Base-by-base conservation (phyloP, 164 flowering plant species). In the Macadamia tetraphylla region DNA sequence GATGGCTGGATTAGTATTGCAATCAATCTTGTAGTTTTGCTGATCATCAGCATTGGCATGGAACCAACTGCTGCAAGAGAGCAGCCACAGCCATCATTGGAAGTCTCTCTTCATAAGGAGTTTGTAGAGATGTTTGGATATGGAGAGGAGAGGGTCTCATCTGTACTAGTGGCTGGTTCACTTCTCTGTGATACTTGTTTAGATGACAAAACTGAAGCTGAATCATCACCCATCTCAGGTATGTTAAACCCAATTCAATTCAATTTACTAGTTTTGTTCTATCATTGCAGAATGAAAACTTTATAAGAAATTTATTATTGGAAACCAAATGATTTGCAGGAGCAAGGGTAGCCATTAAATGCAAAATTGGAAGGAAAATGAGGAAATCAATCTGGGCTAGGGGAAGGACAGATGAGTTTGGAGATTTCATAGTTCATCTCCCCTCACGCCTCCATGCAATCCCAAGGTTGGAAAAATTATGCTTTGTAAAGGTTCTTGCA, bases 111-210 rank as follows among this genome's bases (percentile, higher is more conserved):
- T 69, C 74, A 84, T 42, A 79, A 79, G 5, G 88, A 86, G 29
- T 32, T 84, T 73, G 88, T 76, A 62, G 44, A 78, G 15, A 46
- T 83, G 56, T 91, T 93, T 3, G 98, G 98, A 9, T 94, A 94
- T 71, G 98, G 98, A 1, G 93, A 91, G 72, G 91, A 91, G 69
- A 94, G 84, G 82, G 86, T 94, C 40, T 94, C 98, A 12, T 86
- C 94, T 0, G 94, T 94, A 30, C 70, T 88, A 0, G 79, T 91
- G 30, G 78, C 81, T 2, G 98, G 97, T 29, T 67, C 86, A 1
- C 74, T 91, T 46, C 65, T 80, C 18, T 89, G 93, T 63, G 74
- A 75, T 62, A 66, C 79, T 72, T 73, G 85, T 65, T 58, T 65
- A 62, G 67, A 73, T 67, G 78, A 67, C 14, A 73, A 73, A n/a